phyloP scores from a whole-genome alignment of 2,329 filamentous ascomycete species.

The Fusarium sarcochroum region DNA sequence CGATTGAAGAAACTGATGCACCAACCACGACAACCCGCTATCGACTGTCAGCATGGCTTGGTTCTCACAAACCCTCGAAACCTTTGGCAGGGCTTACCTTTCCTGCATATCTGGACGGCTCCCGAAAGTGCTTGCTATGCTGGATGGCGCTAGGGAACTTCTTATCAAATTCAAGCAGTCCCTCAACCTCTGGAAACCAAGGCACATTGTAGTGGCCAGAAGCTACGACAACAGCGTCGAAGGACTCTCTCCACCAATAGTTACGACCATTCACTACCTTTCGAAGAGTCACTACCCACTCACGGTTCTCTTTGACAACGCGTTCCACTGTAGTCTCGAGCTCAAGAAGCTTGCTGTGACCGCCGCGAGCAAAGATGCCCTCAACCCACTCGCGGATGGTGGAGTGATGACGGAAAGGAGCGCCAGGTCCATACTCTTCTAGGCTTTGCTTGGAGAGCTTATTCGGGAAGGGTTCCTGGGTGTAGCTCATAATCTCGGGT shows the following conservation, averaged over 20 bases:
- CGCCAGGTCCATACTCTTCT: conserved; percentile 12
- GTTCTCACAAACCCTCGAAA: accelerated
- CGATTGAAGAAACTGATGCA: conserved; percentile 29
- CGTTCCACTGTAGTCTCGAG: conserved; percentile 21
- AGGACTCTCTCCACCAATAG: conserved; percentile 34
- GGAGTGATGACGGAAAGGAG: conserved; percentile 22
- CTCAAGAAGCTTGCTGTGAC: conserved; percentile 18
- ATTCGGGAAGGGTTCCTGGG: conserved; percentile 22
- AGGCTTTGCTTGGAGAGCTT: conserved; percentile 13
- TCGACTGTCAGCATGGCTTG: not conserved
- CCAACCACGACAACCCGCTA: conserved; percentile 35
- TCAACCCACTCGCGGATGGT: conserved; percentile 32
- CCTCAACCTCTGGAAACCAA: conserved; percentile 27
- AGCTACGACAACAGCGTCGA: conserved; percentile 35
- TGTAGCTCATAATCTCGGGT: conserved; percentile 30
- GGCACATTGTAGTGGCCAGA: conserved; percentile 36
- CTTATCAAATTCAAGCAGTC: conserved; percentile 19
- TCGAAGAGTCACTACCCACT: conserved; percentile 27
- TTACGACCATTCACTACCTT: conserved; percentile 22
- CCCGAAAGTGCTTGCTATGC: conserved; percentile 36
- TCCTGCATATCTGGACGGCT: not conserved
- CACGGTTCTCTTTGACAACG: conserved; percentile 10
- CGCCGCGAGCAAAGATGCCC: conserved; percentile 13
- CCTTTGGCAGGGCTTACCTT: conserved; percentile 3
- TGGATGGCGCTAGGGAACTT: conserved; percentile 4